phyloP scores from a whole-genome alignment of 2,329 filamentous ascomycete genomes.

The Chaetomium globosum region DNA sequence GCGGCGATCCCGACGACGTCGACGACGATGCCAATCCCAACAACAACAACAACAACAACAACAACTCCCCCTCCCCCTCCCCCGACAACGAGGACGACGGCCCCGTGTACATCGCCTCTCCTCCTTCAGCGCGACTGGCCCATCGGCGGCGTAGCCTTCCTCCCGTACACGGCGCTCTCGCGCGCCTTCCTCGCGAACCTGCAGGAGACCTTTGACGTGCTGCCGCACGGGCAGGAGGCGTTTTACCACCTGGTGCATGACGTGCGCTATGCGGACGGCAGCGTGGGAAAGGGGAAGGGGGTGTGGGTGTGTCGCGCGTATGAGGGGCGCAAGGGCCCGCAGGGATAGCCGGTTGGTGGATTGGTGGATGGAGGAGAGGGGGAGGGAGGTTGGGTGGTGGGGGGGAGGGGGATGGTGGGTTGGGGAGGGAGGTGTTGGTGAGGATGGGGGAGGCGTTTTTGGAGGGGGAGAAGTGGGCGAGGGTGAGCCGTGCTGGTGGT shows the following conservation, averaged over 20 bases:
- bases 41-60: not conserved
- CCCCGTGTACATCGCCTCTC: constrained; percentile 1
- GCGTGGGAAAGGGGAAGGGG: not conserved
- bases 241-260: constrained; percentile 10
- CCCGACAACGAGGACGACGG: not conserved
- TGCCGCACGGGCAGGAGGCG: constrained; percentile 16
- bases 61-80: no score
- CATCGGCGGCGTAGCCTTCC: constrained; percentile 13
- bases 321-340: constrained; percentile 17
- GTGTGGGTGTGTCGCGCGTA: constrained; percentile 19
- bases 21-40: not conserved
- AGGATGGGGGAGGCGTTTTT: constrained; percentile 19
- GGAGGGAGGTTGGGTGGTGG: no score
- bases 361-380: constrained; percentile 1
- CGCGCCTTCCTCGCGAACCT: not conserved
- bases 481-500: not conserved
- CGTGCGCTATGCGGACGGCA: not conserved
- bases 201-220: constrained; percentile 1
- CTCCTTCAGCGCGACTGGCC: constrained; percentile 24
- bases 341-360: constrained; percentile 4
- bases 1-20: no score
- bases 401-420: not conserved
- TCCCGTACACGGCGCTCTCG: not conserved
- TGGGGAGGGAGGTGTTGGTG: constrained; percentile 7
- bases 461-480: not conserved